Conservation (phyloP, 1,284 basidiomycete genomes). For the Puccinia coronata region DNA sequence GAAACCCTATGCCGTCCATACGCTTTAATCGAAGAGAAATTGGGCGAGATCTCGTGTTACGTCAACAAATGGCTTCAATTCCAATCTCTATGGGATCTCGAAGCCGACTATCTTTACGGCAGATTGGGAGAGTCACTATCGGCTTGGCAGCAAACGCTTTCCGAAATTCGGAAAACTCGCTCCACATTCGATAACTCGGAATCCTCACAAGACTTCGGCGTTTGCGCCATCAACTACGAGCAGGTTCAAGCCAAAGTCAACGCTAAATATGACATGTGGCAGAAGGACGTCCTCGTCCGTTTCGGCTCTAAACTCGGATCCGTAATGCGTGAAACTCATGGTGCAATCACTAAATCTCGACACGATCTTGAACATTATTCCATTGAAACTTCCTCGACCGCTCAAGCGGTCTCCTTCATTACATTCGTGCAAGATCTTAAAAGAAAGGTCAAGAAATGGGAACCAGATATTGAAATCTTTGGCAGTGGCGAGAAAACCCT, state of each 20-base stretch:
- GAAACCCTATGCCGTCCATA: slow-evolving; percentile 79
- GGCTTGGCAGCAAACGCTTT: slow-evolving; percentile 88
- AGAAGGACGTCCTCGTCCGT: slow-evolving; percentile 84
- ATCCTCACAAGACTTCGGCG: slow-evolving; percentile 85
- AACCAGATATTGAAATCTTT: slow-evolving; percentile 92
- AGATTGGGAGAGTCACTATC: slow-evolving; percentile 67
- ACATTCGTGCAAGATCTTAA: slow-evolving; percentile 99
- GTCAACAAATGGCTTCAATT: slow-evolving; percentile 98
- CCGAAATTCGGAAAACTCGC: slow-evolving; percentile 92
- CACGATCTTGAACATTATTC: slow-evolving; percentile 87
- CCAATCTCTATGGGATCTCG: slow-evolving; percentile 97
- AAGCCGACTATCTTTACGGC: slow-evolving; percentile 92
- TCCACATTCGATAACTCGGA: slow-evolving; percentile 96
- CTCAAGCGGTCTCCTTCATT: slow-evolving; percentile 96
- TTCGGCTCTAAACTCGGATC: slow-evolving; percentile 90
- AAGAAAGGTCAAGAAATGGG: slow-evolving; percentile 93
- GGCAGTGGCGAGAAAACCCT: slow-evolving; percentile 92
- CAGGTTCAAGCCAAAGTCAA: slow-evolving; percentile 96
- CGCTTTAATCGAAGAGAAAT: slow-evolving; percentile 80
- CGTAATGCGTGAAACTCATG: slow-evolving; percentile 95
- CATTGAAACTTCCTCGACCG: slow-evolving; percentile 67
- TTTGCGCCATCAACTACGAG: slow-evolving; percentile 94
- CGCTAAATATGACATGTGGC: slow-evolving; percentile 97
- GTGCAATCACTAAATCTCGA: slow-evolving; percentile 83
- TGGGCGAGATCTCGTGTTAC: slow-evolving; percentile 81